Percentiles rank a stretch among this genome's conserved stretches.
phyloP scores from a whole-genome alignment of 768 basidiomycete species.

The Leucosporidium yakuticum region DNA sequence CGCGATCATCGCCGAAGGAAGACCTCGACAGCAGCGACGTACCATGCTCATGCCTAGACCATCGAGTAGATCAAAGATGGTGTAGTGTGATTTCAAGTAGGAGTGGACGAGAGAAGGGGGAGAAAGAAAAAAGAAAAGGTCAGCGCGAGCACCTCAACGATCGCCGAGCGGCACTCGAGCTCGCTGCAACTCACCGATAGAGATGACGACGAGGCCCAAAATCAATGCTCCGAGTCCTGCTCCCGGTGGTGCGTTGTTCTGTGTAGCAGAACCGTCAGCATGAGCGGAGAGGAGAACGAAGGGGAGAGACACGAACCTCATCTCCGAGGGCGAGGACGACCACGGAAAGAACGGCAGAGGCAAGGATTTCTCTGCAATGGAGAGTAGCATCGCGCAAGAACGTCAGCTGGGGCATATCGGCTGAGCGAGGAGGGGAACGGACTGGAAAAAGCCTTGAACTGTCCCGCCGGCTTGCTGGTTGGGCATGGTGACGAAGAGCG shows the following conservation, averaged over 20 bases:
- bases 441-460: slow-evolving; percentile 20
- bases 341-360: slow-evolving; percentile 18
- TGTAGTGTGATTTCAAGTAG: no score
- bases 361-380: slow-evolving; percentile 13
- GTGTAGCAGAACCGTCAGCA: no score
- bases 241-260: slow-evolving; percentile 33
- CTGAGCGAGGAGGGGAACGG: no score
- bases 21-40: background rate
- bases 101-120: no score
- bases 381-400: no score
- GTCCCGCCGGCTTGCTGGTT: background rate
- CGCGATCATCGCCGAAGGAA: background rate
- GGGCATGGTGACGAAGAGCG: slow-evolving; percentile 26
- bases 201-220: slow-evolving; percentile 28
- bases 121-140: no score
- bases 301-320: slow-evolving; percentile 15
- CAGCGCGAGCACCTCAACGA: no score
- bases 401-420: no score
- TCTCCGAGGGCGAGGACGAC: slow-evolving; percentile 30
- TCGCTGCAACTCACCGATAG: slow-evolving; percentile 8
- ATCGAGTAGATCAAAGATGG: background rate
- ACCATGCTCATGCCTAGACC: slow-evolving; percentile 11
- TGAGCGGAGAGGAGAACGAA: background rate
- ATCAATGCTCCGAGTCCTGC: slow-evolving; percentile 32
- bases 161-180: no score